phyloP scores from a whole-genome alignment of 2,329 filamentous ascomycete species.

The Cyanodermella asteris region DNA sequence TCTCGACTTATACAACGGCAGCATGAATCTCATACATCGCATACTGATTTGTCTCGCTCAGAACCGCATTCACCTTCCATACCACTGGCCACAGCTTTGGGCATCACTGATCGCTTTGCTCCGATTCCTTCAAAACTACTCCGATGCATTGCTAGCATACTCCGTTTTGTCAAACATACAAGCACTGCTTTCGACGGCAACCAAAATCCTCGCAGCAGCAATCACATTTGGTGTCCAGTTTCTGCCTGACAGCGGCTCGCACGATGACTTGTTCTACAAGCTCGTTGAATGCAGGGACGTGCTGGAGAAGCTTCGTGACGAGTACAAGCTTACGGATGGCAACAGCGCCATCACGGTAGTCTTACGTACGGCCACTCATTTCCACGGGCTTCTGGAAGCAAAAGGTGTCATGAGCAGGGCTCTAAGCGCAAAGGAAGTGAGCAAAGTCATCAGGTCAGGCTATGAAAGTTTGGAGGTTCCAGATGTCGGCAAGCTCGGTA shows the following conservation, averaged over 20 bases:
- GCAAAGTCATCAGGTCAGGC: slow-evolving; percentile 81
- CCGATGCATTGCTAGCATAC: slow-evolving; percentile 51
- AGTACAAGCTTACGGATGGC: too few relatives aligned
- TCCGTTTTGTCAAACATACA: too few relatives aligned
- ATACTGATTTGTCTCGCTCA: slow-evolving; percentile 67
- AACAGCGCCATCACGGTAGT: slow-evolving; percentile 5
- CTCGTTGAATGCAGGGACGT: slow-evolving; percentile 78
- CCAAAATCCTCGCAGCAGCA: slow-evolving; percentile 37
- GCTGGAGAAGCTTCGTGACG: too few relatives aligned
- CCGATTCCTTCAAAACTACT: slow-evolving; percentile 76
- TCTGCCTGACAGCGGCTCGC: slow-evolving; percentile 63
- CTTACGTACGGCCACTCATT: slow-evolving; percentile 38
- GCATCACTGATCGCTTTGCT: slow-evolving; percentile 69
- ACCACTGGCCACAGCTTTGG: slow-evolving; percentile 95
- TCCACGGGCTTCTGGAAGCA: slow-evolving; percentile 51
- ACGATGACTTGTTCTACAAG: slow-evolving; percentile 97
- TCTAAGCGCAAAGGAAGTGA: slow-evolving; percentile 64
- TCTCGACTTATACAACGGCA: slow-evolving; percentile 58
- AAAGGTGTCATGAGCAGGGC: slow-evolving; percentile 32
- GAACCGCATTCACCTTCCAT: slow-evolving; percentile 56
- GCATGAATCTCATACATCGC: slow-evolving; percentile 60
- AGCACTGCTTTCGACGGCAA: slow-evolving; percentile 60
- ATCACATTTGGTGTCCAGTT: slow-evolving; percentile 76
- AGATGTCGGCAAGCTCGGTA: slow-evolving; percentile 64
- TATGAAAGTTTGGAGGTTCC: slow-evolving; percentile 90